Conservation (phyloP, 352 stramenopile species). For the Salisapilia sapeloensis region DNA sequence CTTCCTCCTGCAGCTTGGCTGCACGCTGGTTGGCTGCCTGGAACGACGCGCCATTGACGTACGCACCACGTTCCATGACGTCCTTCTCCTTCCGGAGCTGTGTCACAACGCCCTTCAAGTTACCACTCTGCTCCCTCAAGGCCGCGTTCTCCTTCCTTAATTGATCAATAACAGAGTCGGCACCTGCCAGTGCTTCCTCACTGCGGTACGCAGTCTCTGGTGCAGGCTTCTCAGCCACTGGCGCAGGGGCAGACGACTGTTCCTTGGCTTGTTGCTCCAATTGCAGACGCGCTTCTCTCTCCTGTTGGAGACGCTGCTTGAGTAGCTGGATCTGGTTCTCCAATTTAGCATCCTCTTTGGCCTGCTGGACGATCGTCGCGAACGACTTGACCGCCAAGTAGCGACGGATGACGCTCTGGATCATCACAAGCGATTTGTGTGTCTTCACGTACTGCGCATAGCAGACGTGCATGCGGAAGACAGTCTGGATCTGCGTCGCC, state of each 20-base stretch:
- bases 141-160: constrained; percentile 58
- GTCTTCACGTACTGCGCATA: constrained; percentile 44
- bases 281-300: constrained; percentile 72
- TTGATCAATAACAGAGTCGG: constrained; percentile 74
- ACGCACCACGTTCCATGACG: constrained; percentile 75
- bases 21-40: constrained; percentile 69
- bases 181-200: constrained; percentile 60
- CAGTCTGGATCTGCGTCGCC: constrained; percentile 68
- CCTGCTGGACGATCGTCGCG: constrained; percentile 61
- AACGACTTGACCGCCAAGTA: constrained; percentile 63
- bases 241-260: too few relatives aligned
- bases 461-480: constrained; percentile 70
- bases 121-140: constrained; percentile 71
- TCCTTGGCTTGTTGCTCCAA: constrained; percentile 50
- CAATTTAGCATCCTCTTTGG: constrained; percentile 90
- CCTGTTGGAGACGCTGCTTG: constrained; percentile 84
- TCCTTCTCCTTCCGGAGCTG: constrained; percentile 82
- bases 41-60: constrained; percentile 78
- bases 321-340: constrained; percentile 90
- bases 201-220: constrained; percentile 51
- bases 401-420: constrained; percentile 74
- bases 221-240: too few relatives aligned
- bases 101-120: constrained; percentile 68
- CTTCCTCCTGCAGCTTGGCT: constrained; percentile 74
- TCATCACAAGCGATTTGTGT: constrained; percentile 44